Evolutionary conservation across 2,329 filamentous ascomycete genomes (phyloP).

Genomic region (Lasiodiplodia sp.): DNA sequence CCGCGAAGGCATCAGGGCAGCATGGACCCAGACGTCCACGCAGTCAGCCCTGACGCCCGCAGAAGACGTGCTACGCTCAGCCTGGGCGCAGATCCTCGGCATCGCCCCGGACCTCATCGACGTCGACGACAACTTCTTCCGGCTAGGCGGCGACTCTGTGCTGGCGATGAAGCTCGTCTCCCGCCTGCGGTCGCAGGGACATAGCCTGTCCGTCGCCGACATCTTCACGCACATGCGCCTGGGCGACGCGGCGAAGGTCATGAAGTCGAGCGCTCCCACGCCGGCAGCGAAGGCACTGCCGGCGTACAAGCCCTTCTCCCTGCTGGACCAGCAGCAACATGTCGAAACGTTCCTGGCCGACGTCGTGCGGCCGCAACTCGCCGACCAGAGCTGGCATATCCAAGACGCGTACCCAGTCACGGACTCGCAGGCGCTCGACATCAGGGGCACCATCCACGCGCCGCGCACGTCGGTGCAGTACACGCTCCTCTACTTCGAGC

Average conservation of each 20-base stretch:
- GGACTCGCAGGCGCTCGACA: slow-evolving; percentile 66
- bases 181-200: slow-evolving; percentile 44
- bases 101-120: slow-evolving; percentile 45
- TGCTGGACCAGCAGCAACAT: slow-evolving; percentile 51
- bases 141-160: slow-evolving; percentile 57
- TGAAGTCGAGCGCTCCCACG: slow-evolving; percentile 48
- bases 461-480: slow-evolving; percentile 71
- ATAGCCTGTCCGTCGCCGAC: slow-evolving; percentile 51
- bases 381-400: slow-evolving; percentile 59
- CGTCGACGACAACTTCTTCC: slow-evolving; percentile 52
- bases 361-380: slow-evolving; percentile 60
- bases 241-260: slow-evolving; percentile 60
- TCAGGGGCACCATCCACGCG: slow-evolving; percentile 63
- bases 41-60: slow-evolving; percentile 32
- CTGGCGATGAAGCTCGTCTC: slow-evolving; percentile 55
- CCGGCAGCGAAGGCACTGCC: slow-evolving; percentile 34
- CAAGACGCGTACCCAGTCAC: slow-evolving; percentile 65
- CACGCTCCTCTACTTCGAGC: slow-evolving; percentile 68
- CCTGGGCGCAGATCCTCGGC: slow-evolving; percentile 40
- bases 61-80: slow-evolving; percentile 37
- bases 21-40: slow-evolving; percentile 19
- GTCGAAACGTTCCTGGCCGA: slow-evolving; percentile 54
- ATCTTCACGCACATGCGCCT: slow-evolving; percentile 54
- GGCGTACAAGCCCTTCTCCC: slow-evolving; percentile 57
- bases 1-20: slow-evolving; percentile 33